A percentile compares a stretch with the other conserved stretches of the same genome.
phyloP scores from a whole-genome alignment of 768 basidiomycete species.

The Solioccasus polychromus region DNA sequence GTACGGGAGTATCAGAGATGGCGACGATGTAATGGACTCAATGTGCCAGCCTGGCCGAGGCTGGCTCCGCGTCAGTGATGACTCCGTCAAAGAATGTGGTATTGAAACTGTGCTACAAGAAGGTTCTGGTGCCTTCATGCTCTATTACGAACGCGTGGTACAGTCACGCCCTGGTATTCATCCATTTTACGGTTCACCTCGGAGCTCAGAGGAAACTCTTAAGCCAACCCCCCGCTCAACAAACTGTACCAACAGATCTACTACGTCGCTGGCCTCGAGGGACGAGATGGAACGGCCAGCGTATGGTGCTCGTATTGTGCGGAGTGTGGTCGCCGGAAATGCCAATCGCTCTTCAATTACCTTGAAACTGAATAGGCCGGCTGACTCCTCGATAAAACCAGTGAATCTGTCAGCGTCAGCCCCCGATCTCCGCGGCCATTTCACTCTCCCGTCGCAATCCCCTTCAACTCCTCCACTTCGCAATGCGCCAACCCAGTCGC shows the following conservation, averaged over 20 bases:
- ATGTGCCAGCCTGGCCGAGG: constrained; percentile 50
- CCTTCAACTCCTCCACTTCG: constrained; percentile 12
- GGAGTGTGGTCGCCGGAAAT: constrained; percentile 47
- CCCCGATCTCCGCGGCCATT: constrained; percentile 23
- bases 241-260: constrained; percentile 44
- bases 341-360: constrained; percentile 20
- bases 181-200: constrained; percentile 34
- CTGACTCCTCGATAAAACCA: constrained; percentile 4
- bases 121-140: constrained; percentile 80
- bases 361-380: constrained; percentile 15
- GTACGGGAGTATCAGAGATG: constrained; percentile 59
- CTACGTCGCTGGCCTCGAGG: constrained; percentile 39
- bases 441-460: constrained; percentile 8
- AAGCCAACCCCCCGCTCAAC: constrained; percentile 44
- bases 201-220: constrained; percentile 65
- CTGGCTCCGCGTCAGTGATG: constrained; percentile 91
- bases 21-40: constrained; percentile 37
- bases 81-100: constrained; percentile 71
- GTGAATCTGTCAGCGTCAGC: constrained; percentile 18
- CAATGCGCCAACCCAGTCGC: constrained; percentile 10
- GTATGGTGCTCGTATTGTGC: constrained; percentile 50
- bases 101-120: constrained; percentile 72
- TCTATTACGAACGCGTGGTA: constrained; percentile 84
- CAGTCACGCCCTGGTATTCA: constrained; percentile 35
- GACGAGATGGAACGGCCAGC: constrained; percentile 18